Base-by-base conservation (phyloP, 805 yeast genomes). In the Diddensiella caesifluorescens region DNA sequence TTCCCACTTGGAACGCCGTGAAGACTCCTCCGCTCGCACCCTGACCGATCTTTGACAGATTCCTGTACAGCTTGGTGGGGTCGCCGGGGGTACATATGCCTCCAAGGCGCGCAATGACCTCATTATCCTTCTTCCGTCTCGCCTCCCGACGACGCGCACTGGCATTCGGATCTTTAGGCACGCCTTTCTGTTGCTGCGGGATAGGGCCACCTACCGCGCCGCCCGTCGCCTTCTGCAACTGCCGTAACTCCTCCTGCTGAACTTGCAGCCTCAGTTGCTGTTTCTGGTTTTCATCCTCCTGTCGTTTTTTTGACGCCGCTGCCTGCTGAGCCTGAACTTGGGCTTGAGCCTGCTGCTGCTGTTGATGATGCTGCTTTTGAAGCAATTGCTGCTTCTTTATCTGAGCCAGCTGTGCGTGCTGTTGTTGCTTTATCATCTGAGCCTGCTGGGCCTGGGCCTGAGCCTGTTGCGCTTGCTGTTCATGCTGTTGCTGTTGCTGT, bases 11-110 rank as follows among this genome's bases (percentile, higher is more conserved):
- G 56, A 77, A 80, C 0, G 96, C 96, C 37, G 88, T 69, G 40
- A 50, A 92, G 15, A 92, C 99, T 2, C 94, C 87, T 15, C 98
- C 99, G 49, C 89, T 78, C 0, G 99, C 99, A 56, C 99, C 99
- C 66, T 92, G 97, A 13, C 99, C 99, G 37, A 68, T 63, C 53
- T 66, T 65, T 15, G 60, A 45, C 46, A 66, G 69, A 56, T 79
- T 80, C 34, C 70, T 68, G 62, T 85, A 92, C 37, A 74, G 59
- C 41, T 68, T 69, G 23, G 78, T 75, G 9, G 98, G 98, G 63
- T 92, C 94, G 5, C 89, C 92, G 23, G 76, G 79, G 1, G 87
- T 73, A 56, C 96, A 90, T 36, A 89, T 89, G 29, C 79, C 76
- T 42, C 75, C 70, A 38, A 92, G 68, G 53, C 79, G 83, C 35